phyloP scores from a whole-genome alignment of 2,329 filamentous ascomycete species.

The Exserohilum rostratum region DNA sequence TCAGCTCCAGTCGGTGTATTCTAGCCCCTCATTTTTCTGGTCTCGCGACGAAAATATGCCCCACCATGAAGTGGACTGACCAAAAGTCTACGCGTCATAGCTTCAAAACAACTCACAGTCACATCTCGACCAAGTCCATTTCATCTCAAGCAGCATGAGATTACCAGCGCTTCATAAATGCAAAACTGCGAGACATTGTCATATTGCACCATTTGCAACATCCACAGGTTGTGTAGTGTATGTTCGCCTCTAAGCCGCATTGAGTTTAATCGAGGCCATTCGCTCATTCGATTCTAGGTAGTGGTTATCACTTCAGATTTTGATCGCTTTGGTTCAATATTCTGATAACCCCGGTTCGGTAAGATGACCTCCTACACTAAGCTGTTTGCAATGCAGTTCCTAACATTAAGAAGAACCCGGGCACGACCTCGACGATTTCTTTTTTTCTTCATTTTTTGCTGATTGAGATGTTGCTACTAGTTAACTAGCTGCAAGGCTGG shows the following conservation, averaged over 20 bases:
- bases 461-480: too few species aligned
- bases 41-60: constrained; percentile 1
- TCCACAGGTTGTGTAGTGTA: constrained; percentile 27
- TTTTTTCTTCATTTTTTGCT: constrained; percentile 1
- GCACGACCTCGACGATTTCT: constrained; percentile 14
- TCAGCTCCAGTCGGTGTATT: neutral
- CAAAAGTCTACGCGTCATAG: constrained; percentile 14
- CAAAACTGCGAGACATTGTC: neutral
- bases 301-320: constrained; percentile 39
- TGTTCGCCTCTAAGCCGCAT: neutral
- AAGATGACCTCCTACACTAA: neutral
- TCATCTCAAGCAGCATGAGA: neutral
- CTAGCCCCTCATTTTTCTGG: constrained; percentile 5
- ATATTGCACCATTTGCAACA: constrained; percentile 14
- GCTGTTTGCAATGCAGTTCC: neutral
- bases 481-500: too few species aligned
- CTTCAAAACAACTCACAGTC: neutral
- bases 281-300: constrained; percentile 25
- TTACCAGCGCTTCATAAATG: neutral
- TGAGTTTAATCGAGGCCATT: neutral
- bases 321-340: constrained; percentile 19
- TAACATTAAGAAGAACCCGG: constrained; percentile 20
- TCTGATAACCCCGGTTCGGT: constrained; percentile 36
- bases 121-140: neutral
- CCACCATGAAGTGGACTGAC: constrained; percentile 4